Percentiles rank a stretch among this genome's conserved stretches.
Conservation (phyloP, 768 basidiomycete species). For the Psilocybe cubensis region DNA sequence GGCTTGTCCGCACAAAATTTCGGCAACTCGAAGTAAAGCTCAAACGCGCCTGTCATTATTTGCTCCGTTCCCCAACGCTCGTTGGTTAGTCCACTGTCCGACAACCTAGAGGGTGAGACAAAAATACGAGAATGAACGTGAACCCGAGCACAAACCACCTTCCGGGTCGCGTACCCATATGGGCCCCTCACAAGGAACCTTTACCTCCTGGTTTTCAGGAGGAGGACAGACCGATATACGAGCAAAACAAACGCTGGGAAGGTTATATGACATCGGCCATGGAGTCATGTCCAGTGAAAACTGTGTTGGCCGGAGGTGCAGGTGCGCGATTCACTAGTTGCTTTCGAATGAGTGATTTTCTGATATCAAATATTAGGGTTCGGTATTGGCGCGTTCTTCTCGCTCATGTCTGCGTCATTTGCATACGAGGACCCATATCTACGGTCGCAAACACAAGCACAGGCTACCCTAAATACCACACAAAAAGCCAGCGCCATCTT, state of each 20-base stretch:
- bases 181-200: slow-evolving; percentile 85
- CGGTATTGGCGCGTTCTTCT: slow-evolving; percentile 93
- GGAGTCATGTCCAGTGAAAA: slow-evolving; percentile 89
- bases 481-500: slow-evolving; percentile 88
- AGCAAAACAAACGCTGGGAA: slow-evolving; percentile 81
- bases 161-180: slow-evolving; percentile 70
- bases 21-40: slow-evolving; percentile 11
- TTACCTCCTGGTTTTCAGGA: slow-evolving; percentile 83
- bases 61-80: slow-evolving; percentile 11
- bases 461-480: slow-evolving; percentile 57
- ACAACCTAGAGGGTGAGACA: slow-evolving; percentile 14
- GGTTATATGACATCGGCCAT: slow-evolving; percentile 68
- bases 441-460: slow-evolving; percentile 60
- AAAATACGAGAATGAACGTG: slow-evolving; percentile 28
- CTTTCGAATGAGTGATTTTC: background rate
- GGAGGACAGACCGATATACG: slow-evolving; percentile 70
- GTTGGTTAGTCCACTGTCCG: slow-evolving; percentile 14
- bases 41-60: slow-evolving; percentile 6
- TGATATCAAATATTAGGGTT: slow-evolving; percentile 58
- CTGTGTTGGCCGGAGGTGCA: slow-evolving; percentile 76
- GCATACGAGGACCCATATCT: slow-evolving; percentile 93
- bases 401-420: slow-evolving; percentile 94
- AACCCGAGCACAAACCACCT: slow-evolving; percentile 35
- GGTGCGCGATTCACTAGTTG: slow-evolving; percentile 53
- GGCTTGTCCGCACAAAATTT: slow-evolving; percentile 18